Conservation (phyloP, 2,329 filamentous ascomycete genomes). For the Aspergillus fructus region DNA sequence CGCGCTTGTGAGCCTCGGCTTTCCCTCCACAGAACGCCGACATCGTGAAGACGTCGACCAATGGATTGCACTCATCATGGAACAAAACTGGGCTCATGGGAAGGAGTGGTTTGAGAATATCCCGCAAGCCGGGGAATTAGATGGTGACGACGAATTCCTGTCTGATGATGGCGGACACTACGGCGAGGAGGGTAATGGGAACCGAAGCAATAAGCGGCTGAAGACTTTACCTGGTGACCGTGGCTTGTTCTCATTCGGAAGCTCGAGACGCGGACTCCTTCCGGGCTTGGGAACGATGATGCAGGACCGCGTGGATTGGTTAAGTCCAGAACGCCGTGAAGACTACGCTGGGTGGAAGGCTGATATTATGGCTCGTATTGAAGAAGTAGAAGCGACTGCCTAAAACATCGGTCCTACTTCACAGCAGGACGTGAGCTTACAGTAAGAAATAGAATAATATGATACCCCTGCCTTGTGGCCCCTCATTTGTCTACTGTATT, state of each 20-base stretch:
- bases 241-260: slow-evolving; percentile 11
- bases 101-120: slow-evolving; percentile 68
- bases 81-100: slow-evolving; percentile 53
- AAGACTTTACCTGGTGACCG: slow-evolving; percentile 17
- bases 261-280: slow-evolving; percentile 38
- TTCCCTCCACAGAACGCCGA: slow-evolving; percentile 43
- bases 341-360: slow-evolving; percentile 47
- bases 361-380: slow-evolving; percentile 40
- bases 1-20: slow-evolving; percentile 35
- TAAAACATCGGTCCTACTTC: background rate
- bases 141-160: slow-evolving; percentile 33
- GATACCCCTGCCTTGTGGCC: slow-evolving; percentile 12
- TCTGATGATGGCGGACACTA: slow-evolving; percentile 38
- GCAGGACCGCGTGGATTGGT: slow-evolving; percentile 48
- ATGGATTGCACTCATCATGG: slow-evolving; percentile 59
- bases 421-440: background rate
- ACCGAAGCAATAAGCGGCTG: slow-evolving; percentile 26
- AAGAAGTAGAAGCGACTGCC: slow-evolving; percentile 28
- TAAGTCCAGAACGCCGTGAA: slow-evolving; percentile 44
- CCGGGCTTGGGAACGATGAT: slow-evolving; percentile 53
- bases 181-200: slow-evolving; percentile 32
- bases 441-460: background rate
- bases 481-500: background rate
- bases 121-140: slow-evolving; percentile 36
- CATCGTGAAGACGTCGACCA: slow-evolving; percentile 56